phyloP scores from a whole-genome alignment of 2,329 filamentous ascomycete genomes.

The Neonectria coccinea region DNA sequence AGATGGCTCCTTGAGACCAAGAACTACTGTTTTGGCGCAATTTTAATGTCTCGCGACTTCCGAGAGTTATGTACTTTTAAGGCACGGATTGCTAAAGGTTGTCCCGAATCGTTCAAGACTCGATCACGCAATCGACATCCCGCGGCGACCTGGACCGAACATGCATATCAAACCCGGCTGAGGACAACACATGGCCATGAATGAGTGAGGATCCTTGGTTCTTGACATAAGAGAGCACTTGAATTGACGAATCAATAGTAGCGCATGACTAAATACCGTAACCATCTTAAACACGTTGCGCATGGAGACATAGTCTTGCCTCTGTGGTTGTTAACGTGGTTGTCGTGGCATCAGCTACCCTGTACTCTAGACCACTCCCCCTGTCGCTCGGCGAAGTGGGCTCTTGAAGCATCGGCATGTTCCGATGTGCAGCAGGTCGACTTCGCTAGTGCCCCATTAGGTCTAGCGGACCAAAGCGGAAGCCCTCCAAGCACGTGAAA shows the following conservation, averaged over 20 bases:
- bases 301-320: not conserved
- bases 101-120: slow-evolving; percentile 24
- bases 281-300: not conserved
- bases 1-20: not conserved
- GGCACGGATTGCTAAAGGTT: slow-evolving; percentile 18
- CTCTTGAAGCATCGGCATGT: slow-evolving; percentile 20
- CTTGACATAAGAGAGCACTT: not conserved
- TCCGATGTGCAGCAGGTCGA: slow-evolving; percentile 32
- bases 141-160: slow-evolving; percentile 8
- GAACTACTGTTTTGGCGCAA: not conserved
- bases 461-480: slow-evolving; percentile 13
- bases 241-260: slow-evolving; percentile 1
- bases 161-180: slow-evolving; percentile 8
- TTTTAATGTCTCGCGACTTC: slow-evolving; percentile 34
- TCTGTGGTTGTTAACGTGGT: not conserved
- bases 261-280: not conserved
- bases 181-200: slow-evolving; percentile 20
- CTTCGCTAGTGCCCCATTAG: slow-evolving; percentile 5
- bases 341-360: not conserved
- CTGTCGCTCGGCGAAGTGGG: not conserved
- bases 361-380: not conserved
- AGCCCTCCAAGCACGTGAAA: slow-evolving; percentile 41
- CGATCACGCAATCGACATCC: slow-evolving; percentile 40
- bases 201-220: not conserved
- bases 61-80: slow-evolving; percentile 24